Evolutionary conservation across 2,329 filamentous ascomycete genomes (phyloP).

Genomic region (Talaromyces sp.): DNA sequence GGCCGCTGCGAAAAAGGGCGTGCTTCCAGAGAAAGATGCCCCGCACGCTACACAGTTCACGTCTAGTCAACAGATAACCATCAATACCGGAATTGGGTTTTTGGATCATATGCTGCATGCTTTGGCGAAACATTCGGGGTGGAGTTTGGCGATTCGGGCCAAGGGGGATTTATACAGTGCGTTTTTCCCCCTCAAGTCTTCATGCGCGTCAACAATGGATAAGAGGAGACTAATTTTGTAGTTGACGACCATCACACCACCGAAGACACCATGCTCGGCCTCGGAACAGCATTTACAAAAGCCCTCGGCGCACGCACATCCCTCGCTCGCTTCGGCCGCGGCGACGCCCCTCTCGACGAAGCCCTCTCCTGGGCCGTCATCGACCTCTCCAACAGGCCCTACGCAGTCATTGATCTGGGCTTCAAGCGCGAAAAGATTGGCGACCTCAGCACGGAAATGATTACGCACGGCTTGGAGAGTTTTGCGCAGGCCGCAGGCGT

Average conservation of each 20-base stretch:
- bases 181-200: conserved; percentile 30
- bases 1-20: conserved; percentile 48
- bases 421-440: conserved; percentile 90
- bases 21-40: conserved; percentile 45
- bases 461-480: conserved; percentile 90
- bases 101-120: conserved; percentile 99
- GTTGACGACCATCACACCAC: conserved; percentile 99
- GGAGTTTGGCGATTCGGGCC: conserved; percentile 80
- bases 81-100: conserved; percentile 95
- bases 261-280: conserved; percentile 89
- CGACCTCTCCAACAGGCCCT: conserved; percentile 90
- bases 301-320: conserved; percentile 76
- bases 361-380: conserved; percentile 90
- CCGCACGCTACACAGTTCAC: conserved; percentile 81
- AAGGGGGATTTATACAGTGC: conserved; percentile 86
- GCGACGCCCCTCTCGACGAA: conserved; percentile 92
- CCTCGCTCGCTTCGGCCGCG: conserved; percentile 84
- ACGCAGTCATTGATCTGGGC: conserved; percentile 75
- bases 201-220: neutral
- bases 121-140: conserved; percentile 90
- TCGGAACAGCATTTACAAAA: conserved; percentile 78
- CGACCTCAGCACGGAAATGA: conserved; percentile 91
- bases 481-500: conserved; percentile 87
- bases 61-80: conserved; percentile 77
- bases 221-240: conserved; percentile 33